These are phyloP conservation scores for Taphrina deformans DNA, from an alignment of 1,139 yeast species.

Conservation along the genomic window DNA sequence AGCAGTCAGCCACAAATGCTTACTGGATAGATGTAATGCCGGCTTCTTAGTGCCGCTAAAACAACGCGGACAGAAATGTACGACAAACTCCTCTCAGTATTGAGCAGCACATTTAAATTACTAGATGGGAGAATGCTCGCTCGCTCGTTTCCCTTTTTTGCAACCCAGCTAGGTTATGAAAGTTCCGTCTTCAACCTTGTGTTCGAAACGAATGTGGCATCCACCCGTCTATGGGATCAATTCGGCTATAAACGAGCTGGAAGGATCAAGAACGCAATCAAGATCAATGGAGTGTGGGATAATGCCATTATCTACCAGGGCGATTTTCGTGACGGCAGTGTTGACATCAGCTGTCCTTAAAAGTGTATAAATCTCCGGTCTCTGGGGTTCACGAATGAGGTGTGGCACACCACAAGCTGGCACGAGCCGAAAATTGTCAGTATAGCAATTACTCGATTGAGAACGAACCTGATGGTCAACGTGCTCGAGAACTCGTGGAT, in stretches of 20 bases:
- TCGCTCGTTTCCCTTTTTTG: constrained; percentile 86
- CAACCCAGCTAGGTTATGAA: constrained; percentile 71
- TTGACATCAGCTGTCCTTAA: constrained; percentile 10
- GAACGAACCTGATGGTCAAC: background rate
- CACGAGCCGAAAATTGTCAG: too few species aligned
- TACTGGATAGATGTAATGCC: constrained; percentile 61
- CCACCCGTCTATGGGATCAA: constrained; percentile 76
- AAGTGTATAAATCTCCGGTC: too few species aligned
- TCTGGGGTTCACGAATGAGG: too few species aligned
- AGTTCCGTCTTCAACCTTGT: constrained; percentile 81
- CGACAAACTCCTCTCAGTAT: background rate
- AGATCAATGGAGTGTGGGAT: constrained; percentile 77
- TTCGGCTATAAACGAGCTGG: constrained; percentile 77
- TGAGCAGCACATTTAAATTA: background rate
- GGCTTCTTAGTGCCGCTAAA: constrained; percentile 89
- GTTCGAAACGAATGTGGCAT: constrained; percentile 83
- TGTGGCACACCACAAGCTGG: too few species aligned
- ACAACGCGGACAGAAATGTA: constrained; percentile 79
- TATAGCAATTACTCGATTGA: too few species aligned
- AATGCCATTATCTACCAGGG: constrained; percentile 77
- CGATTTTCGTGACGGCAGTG: constrained; percentile 43
- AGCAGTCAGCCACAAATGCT: too few species aligned
- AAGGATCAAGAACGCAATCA: constrained; percentile 77
- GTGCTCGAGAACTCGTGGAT: too few species aligned
- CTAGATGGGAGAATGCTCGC: constrained; percentile 73